Evolutionary conservation across 257 asterid species (phyloP).

Genomic region (Nicotiana attenuata): DNA sequence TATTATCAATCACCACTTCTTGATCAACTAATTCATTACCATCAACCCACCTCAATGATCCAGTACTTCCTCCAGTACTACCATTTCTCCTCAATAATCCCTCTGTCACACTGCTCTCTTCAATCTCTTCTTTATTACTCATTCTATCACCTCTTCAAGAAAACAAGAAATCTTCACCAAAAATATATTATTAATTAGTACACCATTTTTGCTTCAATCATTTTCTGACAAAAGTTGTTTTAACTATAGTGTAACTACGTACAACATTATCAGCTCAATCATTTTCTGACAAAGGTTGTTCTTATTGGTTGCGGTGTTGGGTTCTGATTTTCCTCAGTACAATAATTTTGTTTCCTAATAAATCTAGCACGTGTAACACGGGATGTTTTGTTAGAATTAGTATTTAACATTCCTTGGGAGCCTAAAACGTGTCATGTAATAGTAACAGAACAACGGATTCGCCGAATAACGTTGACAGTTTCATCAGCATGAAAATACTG

Average conservation of each 20-base stretch:
- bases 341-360: not conserved
- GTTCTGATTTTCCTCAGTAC: not conserved
- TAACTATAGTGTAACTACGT: not conserved
- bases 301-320: not conserved
- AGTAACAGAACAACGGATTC: not conserved
- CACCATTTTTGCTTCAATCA: not conserved
- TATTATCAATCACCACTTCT: constrained; percentile 46
- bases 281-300: constrained; percentile 6
- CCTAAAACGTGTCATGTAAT: constrained; percentile 6
- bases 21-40: constrained; percentile 77
- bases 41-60: constrained; percentile 86
- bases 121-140: constrained; percentile 66
- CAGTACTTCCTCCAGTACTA: constrained; percentile 36
- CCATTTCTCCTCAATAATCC: constrained; percentile 43
- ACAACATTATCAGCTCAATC: not conserved
- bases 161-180: not conserved
- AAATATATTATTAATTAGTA: not conserved
- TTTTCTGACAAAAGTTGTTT: constrained; percentile 3
- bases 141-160: not conserved
- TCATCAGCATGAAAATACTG: not conserved
- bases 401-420: not conserved
- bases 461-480: not conserved
- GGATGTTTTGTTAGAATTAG: not conserved
- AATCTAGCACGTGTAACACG: not conserved
- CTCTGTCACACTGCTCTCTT: constrained; percentile 41